These are phyloP conservation scores for Mrakia hoshinonis DNA, from an alignment of 768 basidiomycete genomes.

Conservation along the genomic window DNA sequence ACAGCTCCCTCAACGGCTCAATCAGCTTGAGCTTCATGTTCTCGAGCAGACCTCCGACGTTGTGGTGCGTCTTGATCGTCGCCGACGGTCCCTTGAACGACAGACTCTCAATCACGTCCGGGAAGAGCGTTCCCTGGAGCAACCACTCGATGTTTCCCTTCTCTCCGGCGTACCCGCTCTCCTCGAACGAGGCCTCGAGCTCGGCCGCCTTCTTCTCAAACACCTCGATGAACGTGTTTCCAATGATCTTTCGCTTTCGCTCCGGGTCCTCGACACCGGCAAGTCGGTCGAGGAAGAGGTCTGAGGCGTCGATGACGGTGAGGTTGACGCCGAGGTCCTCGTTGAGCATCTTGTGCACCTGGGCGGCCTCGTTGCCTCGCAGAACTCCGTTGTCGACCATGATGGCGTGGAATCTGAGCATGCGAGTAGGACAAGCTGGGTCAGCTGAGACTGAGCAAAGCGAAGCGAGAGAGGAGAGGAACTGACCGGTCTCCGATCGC, in stretches of 20 bases:
- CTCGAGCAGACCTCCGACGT: constrained; percentile 88
- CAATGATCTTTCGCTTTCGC: constrained; percentile 93
- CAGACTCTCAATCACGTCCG: constrained; percentile 98
- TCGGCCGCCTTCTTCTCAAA: constrained; percentile 90
- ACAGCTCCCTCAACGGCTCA: constrained; percentile 90
- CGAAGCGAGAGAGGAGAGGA: background rate
- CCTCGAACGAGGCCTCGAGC: constrained; percentile 70
- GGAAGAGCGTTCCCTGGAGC: constrained; percentile 93
- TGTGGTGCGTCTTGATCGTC: constrained; percentile 99
- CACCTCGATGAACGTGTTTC: constrained; percentile 96
- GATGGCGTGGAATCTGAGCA: constrained; percentile 84
- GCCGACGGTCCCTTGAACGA: constrained; percentile 98
- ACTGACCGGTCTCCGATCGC: constrained; percentile 89
- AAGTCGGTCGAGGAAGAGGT: constrained; percentile 80
- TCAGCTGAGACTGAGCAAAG: background rate
- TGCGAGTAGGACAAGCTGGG: background rate
- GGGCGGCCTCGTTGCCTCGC: constrained; percentile 76
- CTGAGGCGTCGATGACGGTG: constrained; percentile 90
- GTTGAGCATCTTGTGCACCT: constrained; percentile 89
- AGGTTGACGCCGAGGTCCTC: constrained; percentile 90
- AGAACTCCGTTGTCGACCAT: constrained; percentile 99
- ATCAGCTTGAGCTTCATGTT: constrained; percentile 99
- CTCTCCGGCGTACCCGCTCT: constrained; percentile 51
- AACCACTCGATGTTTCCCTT: constrained; percentile 96
- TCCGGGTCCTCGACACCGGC: constrained; percentile 91